Evolutionary conservation across 2,329 filamentous ascomycete genomes (phyloP), one percentile per base, ranked within the genome.

Genomic region (Trichoderma sp.): DNA sequence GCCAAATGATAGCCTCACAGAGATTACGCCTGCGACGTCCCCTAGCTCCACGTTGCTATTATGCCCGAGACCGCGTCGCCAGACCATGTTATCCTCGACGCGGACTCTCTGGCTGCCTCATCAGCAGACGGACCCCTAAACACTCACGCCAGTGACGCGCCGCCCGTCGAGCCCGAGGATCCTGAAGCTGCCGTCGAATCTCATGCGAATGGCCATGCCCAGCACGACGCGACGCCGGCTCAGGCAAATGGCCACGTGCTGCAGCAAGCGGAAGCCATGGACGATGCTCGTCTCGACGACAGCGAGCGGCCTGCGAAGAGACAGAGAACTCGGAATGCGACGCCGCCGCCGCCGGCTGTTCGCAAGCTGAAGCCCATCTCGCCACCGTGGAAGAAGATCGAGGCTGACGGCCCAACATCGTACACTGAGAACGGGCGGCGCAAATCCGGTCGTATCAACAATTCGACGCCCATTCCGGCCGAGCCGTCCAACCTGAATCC

Each of bases 321-420:
- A 82, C 91, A 91, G 77, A 91, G 91, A 82, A 87, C 90, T 35
- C 86, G 85, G 77, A 86, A 88, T 11, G 81, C 83, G 77, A 88
- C 85, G 29, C 86, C 87, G 41, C 83, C 78, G 64, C 83, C 78
- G 65, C 80, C 83, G 75, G 75, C 80, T 84, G 87, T 77, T 80
- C 84, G 81, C 87, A 92, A 85, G 76, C 76, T 78, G 0, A 85
- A 85, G 74, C 85, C 87, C 71, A 88, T 89, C 76, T 98, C 96
- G 77, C 97, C 97, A 78, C 97, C 97, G 27, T 99, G 97, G 97
- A 98, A 97, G 86, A 94, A 91, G 81, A 90, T 94, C 77, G 90
- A 90, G 76, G 94, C 93, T 56, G 94, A 97, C 33, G 97, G 97
- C 0, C 97, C 97, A 27, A 97, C 96, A 4, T 93, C 94, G 0